Evolutionary conservation across 78 protist species (phyloP), one percentile per base, ranked within the genome.

Genomic region (Dictyostelium brefeldianum): DNA sequence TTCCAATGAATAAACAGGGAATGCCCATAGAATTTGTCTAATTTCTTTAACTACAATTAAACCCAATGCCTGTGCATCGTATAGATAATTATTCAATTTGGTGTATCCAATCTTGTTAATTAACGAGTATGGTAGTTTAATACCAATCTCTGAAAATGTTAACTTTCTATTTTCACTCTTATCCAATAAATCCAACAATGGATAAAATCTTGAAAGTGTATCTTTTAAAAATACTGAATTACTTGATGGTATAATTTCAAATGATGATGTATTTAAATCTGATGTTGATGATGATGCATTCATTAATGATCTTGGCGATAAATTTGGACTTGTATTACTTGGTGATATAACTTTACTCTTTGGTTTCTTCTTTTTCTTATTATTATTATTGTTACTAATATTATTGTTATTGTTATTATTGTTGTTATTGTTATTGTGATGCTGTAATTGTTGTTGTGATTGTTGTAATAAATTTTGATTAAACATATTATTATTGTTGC

Each of bases 21-120:
- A 85, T 54, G 92, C 92, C 92, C 92, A 85, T 27, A 36, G 65
- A 36, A 87, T 87, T 46, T 87, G 93, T 87, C 93, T 77, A 65
- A 87, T 87, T 51, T 87, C 83, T 87, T 78, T 87, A 27, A 77
- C 73, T n/a, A 27, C 36, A 31, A 87, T 87, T 29, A 87, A 65
- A 50, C 93, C 93, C 8, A 87, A 73, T 8, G 93, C 80, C 50
- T 87, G 84, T 10, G 93, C 93, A 51, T 87, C 93, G 17, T 46
- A 77, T 53, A 87, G 67, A 51, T 87, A 87, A 73, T 77, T 77
- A 9, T 64, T 87, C 14, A 87, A 41, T 65, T 87, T 87, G 3
- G 93, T 59, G 36, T 87, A 87, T 11, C 93, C 93, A 31, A 87
- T 25, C 51, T 87, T 87, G 15, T 17, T 78, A 22, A 78, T 78